Conservation (phyloP, 345 rosid genomes). For the Microthlaspi erraticum region DNA sequence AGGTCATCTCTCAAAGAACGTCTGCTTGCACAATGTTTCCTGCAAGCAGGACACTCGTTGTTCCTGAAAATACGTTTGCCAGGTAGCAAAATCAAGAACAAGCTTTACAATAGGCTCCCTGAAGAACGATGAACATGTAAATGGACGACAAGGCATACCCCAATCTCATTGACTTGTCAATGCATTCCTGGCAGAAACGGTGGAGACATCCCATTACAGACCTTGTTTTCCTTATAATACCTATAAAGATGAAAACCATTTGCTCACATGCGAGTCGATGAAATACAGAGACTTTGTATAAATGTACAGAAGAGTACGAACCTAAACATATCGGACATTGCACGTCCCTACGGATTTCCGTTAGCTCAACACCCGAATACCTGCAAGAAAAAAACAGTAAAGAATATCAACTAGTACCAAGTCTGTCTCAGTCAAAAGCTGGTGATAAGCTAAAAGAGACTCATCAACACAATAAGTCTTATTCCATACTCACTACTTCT, state of each 20-base stretch:
- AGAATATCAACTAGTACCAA: constrained; percentile 2
- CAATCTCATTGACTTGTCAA: constrained; percentile 94
- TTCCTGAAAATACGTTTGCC: constrained; percentile 61
- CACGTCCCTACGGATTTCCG: constrained; percentile 77
- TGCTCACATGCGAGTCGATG: neutral
- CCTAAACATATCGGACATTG: constrained; percentile 97
- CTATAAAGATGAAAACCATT: constrained; percentile 43
- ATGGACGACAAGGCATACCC: constrained; percentile 61
- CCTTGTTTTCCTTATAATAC: constrained; percentile 92
- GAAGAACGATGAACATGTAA: constrained; percentile 32
- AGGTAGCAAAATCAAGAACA: neutral
- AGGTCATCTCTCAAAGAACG: constrained; percentile 98
- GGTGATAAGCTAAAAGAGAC: constrained; percentile 1
- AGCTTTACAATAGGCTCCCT: constrained; percentile 20
- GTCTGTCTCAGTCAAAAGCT: constrained; percentile 5
- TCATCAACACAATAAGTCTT: constrained; percentile 3
- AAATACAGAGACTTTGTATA: constrained; percentile 8
- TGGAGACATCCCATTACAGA: constrained; percentile 97
- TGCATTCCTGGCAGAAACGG: constrained; percentile 94
- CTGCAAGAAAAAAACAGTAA: constrained; percentile 55
- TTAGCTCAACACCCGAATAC: constrained; percentile 63
- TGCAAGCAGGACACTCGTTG: constrained; percentile 98
- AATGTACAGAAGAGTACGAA: constrained; percentile 44
- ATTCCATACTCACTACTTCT: constrained; percentile 14
- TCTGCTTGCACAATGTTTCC: constrained; percentile 96